A percentile compares a stretch with the other conserved stretches of the same genome.
These are phyloP conservation scores for Micractinium sp. DNA, from an alignment of 139 green algal species.

Conservation along the genomic window DNA sequence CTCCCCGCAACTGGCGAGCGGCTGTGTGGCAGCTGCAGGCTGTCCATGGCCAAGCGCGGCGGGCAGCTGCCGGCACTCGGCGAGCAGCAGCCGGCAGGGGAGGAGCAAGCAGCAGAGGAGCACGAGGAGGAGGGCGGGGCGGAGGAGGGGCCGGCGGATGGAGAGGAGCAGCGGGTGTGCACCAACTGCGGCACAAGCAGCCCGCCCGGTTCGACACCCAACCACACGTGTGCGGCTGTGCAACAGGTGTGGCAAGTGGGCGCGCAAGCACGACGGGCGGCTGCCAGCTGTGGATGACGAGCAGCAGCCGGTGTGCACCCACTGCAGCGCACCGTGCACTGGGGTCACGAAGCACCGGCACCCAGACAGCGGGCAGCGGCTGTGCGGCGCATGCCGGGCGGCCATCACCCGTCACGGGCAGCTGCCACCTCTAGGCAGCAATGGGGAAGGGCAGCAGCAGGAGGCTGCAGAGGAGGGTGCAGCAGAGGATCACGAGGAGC, in stretches of 20 bases:
- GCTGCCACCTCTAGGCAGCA: not conserved
- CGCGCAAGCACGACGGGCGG: not conserved
- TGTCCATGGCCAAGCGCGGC: not conserved
- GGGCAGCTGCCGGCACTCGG: not conserved
- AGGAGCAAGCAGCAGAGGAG: not conserved
- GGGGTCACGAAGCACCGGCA: not conserved
- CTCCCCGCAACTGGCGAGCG: not conserved
- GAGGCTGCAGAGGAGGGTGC: not conserved
- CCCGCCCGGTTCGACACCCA: not conserved
- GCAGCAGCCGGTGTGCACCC: not conserved
- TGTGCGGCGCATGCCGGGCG: not conserved
- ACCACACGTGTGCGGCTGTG: not conserved
- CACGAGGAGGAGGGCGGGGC: not conserved
- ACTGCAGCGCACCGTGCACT: not conserved
- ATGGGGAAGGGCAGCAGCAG: not conserved
- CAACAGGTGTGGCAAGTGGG: not conserved
- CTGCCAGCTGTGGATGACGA: no score
- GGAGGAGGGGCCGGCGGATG: not conserved
- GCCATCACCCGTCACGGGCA: not conserved
- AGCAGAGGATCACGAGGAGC: no score
- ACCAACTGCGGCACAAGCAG: not conserved
- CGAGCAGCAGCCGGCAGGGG: not conserved
- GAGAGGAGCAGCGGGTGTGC: not conserved
- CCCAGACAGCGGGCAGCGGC: not conserved
- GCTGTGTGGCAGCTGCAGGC: not conserved